Conservation (phyloP, 2,329 filamentous ascomycete genomes). For the Diaporthe sp. region DNA sequence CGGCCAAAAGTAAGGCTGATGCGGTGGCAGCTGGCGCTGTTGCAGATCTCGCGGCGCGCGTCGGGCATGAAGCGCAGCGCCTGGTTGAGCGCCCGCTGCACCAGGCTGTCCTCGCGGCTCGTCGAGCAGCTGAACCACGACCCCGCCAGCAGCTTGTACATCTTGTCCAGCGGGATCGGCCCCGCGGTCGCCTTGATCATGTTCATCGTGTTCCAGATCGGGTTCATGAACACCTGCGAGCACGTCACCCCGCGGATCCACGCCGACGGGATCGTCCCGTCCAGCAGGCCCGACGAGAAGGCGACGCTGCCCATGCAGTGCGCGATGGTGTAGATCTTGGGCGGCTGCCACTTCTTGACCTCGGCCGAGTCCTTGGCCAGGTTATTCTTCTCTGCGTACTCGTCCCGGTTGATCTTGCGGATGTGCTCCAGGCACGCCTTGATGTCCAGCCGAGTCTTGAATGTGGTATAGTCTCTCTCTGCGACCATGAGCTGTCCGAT, state of each 20-base stretch:
- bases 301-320: conserved; percentile 77
- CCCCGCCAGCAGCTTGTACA: conserved; percentile 64
- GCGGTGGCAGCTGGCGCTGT: conserved; percentile 72
- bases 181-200: conserved; percentile 66
- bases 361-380: not conserved
- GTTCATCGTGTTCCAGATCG: conserved; percentile 69
- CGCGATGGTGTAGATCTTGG: conserved; percentile 67
- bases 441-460: conserved; percentile 71
- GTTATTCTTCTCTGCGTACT: conserved; percentile 43
- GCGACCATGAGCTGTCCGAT: conserved; percentile 67
- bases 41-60: conserved; percentile 69
- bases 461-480: conserved; percentile 69
- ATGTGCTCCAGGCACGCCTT: conserved; percentile 68
- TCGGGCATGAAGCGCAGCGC: conserved; percentile 70
- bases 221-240: conserved; percentile 75
- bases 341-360: conserved; percentile 29
- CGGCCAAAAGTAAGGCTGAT: conserved; percentile 71
- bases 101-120: conserved; percentile 58
- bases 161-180: conserved; percentile 62
- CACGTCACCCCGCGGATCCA: conserved; percentile 72
- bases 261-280: conserved; percentile 68
- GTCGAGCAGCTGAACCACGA: conserved; percentile 69
- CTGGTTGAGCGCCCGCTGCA: conserved; percentile 68
- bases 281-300: conserved; percentile 69
- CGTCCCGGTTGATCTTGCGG: conserved; percentile 53